Conservation (phyloP, 768 basidiomycete species). For the Lactifluus pinguis region DNA sequence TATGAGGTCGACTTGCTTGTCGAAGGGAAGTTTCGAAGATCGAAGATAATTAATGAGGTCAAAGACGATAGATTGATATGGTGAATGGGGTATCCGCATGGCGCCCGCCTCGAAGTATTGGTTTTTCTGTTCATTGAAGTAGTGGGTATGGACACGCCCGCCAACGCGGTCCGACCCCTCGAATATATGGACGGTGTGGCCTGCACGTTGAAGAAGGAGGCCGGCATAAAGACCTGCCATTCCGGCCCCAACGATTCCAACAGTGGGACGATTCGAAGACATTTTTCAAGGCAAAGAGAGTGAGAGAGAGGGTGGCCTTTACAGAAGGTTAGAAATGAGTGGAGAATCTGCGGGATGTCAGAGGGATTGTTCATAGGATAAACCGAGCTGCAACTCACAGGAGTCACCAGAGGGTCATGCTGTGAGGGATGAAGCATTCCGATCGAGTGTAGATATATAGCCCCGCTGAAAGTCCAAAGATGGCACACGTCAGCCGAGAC, state of each 20-base stretch:
- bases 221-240: conserved; percentile 17
- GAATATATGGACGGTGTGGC: conserved; percentile 14
- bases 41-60: conserved; percentile 12
- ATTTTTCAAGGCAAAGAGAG: background rate
- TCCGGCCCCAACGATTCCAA: conserved; percentile 17
- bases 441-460: background rate
- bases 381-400: background rate
- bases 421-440: background rate
- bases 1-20: conserved; percentile 12
- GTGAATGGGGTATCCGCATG: conserved; percentile 20
- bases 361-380: background rate
- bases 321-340: background rate
- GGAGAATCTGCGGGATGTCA: background rate
- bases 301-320: background rate
- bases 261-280: background rate
- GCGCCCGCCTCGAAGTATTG: conserved; percentile 20
- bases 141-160: conserved; percentile 17
- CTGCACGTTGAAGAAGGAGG: conserved; percentile 12
- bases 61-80: conserved; percentile 11
- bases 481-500: background rate
- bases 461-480: background rate
- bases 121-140: conserved; percentile 16
- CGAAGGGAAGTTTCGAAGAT: background rate
- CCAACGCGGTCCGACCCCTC: conserved; percentile 17
- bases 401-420: background rate